Percentiles rank a stretch among this genome's conserved stretches.
Conservation (phyloP, 2,329 filamentous ascomycete genomes). For the Colletotrichum endophyticum region DNA sequence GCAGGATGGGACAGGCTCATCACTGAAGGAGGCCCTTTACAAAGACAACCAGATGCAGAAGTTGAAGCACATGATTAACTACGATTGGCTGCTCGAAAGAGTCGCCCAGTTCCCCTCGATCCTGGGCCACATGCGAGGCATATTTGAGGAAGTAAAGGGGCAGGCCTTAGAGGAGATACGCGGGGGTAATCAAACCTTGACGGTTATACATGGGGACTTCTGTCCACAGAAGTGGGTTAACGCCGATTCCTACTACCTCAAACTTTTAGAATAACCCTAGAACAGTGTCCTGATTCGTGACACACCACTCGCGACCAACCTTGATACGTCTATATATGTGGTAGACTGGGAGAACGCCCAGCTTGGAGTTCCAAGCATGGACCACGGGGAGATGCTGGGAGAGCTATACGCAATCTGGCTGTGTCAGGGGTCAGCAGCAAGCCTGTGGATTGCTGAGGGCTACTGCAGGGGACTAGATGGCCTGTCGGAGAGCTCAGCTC, state of each 20-base stretch:
- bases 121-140: constrained; percentile 33
- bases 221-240: constrained; percentile 63
- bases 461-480: neutral
- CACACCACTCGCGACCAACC: neutral
- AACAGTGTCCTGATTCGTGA: neutral
- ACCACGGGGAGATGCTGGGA: neutral
- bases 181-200: neutral
- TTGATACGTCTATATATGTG: neutral
- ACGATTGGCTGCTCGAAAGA: constrained; percentile 55
- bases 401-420: neutral
- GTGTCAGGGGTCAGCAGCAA: neutral
- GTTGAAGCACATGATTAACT: neutral
- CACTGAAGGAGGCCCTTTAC: neutral
- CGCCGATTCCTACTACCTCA: neutral
- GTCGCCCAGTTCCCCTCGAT: constrained; percentile 45
- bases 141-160: constrained; percentile 20
- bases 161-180: neutral
- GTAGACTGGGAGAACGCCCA: neutral
- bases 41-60: neutral
- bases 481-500: neutral
- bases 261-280: neutral
- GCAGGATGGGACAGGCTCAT: neutral
- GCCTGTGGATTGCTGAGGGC: neutral
- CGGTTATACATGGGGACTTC: constrained; percentile 63
- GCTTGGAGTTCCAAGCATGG: neutral